Percentiles rank a stretch among this genome's conserved stretches.
These are phyloP conservation scores for Trametes gibbosa DNA, from an alignment of 768 basidiomycete genomes.

Conservation along the genomic window DNA sequence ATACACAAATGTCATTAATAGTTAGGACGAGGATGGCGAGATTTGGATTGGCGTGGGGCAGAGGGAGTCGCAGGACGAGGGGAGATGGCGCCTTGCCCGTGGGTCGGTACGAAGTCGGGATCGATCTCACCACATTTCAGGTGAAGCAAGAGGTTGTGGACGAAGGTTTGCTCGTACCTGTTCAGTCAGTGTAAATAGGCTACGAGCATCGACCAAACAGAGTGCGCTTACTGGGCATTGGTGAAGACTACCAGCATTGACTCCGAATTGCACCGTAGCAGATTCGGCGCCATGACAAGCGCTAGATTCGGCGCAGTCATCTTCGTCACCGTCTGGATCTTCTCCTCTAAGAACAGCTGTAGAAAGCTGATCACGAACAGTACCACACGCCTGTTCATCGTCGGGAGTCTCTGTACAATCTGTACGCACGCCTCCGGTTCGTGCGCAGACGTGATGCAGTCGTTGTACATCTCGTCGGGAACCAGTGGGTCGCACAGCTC, in stretches of 20 bases:
- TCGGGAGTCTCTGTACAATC: slow-evolving; percentile 76
- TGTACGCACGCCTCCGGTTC: slow-evolving; percentile 68
- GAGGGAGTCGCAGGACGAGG: slow-evolving; percentile 28
- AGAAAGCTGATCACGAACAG: slow-evolving; percentile 89
- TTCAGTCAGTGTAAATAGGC: not conserved
- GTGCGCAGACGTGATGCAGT: slow-evolving; percentile 70
- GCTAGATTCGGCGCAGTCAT: slow-evolving; percentile 91
- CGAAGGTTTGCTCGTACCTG: slow-evolving; percentile 87
- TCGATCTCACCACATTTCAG: slow-evolving; percentile 78
- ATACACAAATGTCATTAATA: slow-evolving; percentile 13
- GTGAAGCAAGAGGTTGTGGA: slow-evolving; percentile 79
- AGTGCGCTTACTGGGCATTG: slow-evolving; percentile 74
- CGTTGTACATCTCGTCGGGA: slow-evolving; percentile 89
- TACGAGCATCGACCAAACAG: not conserved
- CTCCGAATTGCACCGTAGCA: slow-evolving; percentile 82
- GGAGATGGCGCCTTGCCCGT: slow-evolving; percentile 73
- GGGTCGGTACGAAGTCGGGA: slow-evolving; percentile 69
- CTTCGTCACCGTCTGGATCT: slow-evolving; percentile 70
- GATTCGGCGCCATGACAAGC: slow-evolving; percentile 89
- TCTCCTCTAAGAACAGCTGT: slow-evolving; percentile 82
- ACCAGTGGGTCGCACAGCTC: slow-evolving; percentile 92
- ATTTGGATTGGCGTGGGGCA: slow-evolving; percentile 13
- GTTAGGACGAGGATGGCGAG: slow-evolving; percentile 13
- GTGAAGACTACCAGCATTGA: slow-evolving; percentile 89
- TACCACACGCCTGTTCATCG: slow-evolving; percentile 82